A percentile compares a stretch with the other conserved stretches of the same genome.
Evolutionary conservation across 441 rosid species (phyloP).

Genomic region (Hura crepitans): DNA sequence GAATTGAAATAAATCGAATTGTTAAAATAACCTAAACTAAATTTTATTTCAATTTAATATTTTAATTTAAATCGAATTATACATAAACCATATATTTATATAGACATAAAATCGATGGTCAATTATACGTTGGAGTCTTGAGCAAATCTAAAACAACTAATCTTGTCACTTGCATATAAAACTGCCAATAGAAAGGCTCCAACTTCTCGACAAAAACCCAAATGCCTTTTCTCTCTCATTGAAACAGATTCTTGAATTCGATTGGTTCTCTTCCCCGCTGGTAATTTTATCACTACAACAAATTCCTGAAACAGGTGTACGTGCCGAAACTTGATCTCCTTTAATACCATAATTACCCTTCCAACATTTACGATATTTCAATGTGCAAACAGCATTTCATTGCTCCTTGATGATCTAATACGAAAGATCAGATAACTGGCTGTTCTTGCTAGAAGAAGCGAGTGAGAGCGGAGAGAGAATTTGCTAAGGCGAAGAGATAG

Average conservation of each 20-base stretch:
- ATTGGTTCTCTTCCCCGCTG: neutral
- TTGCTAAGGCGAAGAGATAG: neutral
- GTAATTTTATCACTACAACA: constrained; percentile 1
- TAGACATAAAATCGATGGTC: no score
- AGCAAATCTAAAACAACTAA: no score
- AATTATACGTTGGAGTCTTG: no score
- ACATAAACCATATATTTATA: no score
- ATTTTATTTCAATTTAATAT: no score
- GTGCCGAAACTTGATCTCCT: neutral
- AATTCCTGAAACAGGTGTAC: constrained; percentile 9
- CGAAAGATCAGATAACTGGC: constrained; percentile 14
- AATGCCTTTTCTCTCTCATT: no score
- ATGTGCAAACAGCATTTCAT: neutral
- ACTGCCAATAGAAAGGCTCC: no score
- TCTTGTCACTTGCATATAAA: no score
- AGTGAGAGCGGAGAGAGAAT: neutral
- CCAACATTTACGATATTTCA: constrained; percentile 28
- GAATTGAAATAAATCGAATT: no score
- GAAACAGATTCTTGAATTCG: neutral
- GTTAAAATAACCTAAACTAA: no score
- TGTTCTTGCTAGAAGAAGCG: constrained; percentile 1
- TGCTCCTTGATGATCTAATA: constrained; percentile 16
- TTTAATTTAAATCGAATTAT: no score
- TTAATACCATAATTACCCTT: constrained; percentile 40
- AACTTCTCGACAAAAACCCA: no score